phyloP scores from a whole-genome alignment of 2,329 filamentous ascomycete genomes.

The Pseudophaeomoniella oleicola region DNA sequence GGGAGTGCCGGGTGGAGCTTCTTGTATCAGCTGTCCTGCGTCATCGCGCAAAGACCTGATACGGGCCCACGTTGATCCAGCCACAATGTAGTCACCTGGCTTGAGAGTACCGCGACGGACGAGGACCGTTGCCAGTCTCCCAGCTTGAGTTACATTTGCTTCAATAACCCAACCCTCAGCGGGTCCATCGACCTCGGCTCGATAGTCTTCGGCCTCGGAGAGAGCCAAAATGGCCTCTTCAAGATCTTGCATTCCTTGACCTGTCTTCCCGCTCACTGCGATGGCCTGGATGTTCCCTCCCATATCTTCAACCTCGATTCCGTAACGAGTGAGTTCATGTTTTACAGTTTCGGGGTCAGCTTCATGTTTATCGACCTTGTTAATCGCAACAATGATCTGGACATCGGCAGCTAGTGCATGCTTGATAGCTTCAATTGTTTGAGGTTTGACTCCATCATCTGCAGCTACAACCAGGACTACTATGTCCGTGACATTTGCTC shows the following conservation, averaged over 20 bases:
- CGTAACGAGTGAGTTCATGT: constrained; percentile 66
- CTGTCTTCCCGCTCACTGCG: constrained; percentile 83
- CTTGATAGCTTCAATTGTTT: constrained; percentile 91
- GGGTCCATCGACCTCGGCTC: constrained; percentile 60
- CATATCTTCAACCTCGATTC: constrained; percentile 84
- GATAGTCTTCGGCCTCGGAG: constrained; percentile 79
- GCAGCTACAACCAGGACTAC: constrained; percentile 91
- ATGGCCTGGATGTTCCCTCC: constrained; percentile 91
- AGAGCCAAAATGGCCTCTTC: constrained; percentile 82
- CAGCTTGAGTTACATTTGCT: constrained; percentile 70
- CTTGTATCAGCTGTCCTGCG: constrained; percentile 53
- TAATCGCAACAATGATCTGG: constrained; percentile 94
- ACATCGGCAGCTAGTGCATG: constrained; percentile 78
- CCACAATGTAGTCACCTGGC: constrained; percentile 69
- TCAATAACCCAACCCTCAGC: constrained; percentile 93
- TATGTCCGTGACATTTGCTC: constrained; percentile 92
- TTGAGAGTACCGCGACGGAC: constrained; percentile 76
- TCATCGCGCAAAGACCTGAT: constrained; percentile 79
- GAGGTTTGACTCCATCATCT: constrained; percentile 93
- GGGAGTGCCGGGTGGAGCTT: constrained; percentile 75
- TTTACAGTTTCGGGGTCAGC: constrained; percentile 74
- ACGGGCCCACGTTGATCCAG: constrained; percentile 74
- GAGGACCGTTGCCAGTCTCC: constrained; percentile 76
- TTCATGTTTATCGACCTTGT: constrained; percentile 85
- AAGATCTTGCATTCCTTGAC: constrained; percentile 75